Conservation (phyloP, 192 early-diverging fungal species). For the Chytriomyces confervae region DNA sequence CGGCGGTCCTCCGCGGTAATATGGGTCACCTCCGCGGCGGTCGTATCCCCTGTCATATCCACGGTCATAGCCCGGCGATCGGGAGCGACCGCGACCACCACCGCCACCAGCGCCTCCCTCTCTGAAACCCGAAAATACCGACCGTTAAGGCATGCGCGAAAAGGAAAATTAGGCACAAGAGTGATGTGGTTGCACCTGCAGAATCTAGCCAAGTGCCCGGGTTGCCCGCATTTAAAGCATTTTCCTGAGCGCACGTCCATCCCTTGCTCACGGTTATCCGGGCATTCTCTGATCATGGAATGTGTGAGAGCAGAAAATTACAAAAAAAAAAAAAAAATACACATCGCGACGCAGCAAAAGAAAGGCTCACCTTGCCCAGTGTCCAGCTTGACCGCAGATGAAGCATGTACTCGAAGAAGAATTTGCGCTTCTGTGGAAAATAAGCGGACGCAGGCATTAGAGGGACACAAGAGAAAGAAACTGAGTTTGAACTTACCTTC, state of each 20-base stretch:
- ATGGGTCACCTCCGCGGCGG: constrained; percentile 20
- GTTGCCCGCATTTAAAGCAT: constrained; percentile 62
- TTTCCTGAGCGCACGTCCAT: constrained; percentile 59
- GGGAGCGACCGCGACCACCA: constrained; percentile 29
- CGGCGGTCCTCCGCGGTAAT: constrained; percentile 24
- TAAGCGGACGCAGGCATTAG: too few relatives aligned
- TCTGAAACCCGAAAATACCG: too few relatives aligned
- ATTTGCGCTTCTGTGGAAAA: constrained; percentile 15
- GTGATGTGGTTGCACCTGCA: constrained; percentile 43
- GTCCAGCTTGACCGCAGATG: constrained; percentile 53
- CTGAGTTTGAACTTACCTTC: too few relatives aligned
- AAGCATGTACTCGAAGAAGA: constrained; percentile 47
- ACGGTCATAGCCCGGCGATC: constrained; percentile 37
- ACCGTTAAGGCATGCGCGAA: too few relatives aligned
- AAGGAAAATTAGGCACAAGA: too few relatives aligned
- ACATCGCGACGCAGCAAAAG: too few relatives aligned
- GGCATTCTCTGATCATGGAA: constrained; percentile 46
- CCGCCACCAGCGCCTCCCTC: constrained; percentile 33
- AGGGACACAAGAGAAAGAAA: too few relatives aligned
- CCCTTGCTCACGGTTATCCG: constrained; percentile 53
- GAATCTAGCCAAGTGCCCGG: constrained; percentile 59
- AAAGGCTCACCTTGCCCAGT: constrained; percentile 48
- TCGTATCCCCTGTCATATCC: constrained; percentile 11
- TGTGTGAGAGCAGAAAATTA: too few relatives aligned
- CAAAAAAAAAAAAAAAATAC: too few relatives aligned